phyloP scores from a whole-genome alignment of 805 yeast species.

The Lipomyces lipofer region DNA sequence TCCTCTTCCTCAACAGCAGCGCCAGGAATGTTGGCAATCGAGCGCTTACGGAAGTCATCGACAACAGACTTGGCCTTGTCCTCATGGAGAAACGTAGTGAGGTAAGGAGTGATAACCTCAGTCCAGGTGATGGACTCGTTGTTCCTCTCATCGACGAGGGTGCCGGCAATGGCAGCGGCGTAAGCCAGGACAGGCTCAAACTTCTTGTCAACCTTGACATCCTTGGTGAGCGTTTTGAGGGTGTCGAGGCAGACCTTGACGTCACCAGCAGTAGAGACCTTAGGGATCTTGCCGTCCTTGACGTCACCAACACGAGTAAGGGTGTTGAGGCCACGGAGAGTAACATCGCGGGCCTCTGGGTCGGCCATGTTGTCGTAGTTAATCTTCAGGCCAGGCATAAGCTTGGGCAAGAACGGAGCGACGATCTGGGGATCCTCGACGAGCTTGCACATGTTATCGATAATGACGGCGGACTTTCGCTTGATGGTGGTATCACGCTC shows the following conservation, averaged over 20 bases:
- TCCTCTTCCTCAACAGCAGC: constrained; percentile 87
- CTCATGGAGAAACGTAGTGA: constrained; percentile 95
- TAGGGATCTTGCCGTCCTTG: constrained; percentile 87
- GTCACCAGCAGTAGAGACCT: constrained; percentile 99
- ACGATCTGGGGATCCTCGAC: constrained; percentile 99
- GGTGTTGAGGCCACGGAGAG: constrained; percentile 94
- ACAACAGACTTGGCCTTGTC: constrained; percentile 83
- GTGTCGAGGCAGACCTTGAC: constrained; percentile 80
- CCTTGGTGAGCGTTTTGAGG: constrained; percentile 70
- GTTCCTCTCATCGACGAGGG: constrained; percentile 95
- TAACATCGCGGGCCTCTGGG: constrained; percentile 99
- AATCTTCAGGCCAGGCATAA: constrained; percentile 93
- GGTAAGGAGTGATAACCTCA: constrained; percentile 84
- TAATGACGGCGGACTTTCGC: constrained; percentile 99
- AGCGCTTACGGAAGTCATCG: constrained; percentile 92
- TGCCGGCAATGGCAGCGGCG: constrained; percentile 97
- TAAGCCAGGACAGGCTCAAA: constrained; percentile 76
- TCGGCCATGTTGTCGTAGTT: constrained; percentile 97
- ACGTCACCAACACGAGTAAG: constrained; percentile 99
- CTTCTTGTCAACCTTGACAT: constrained; percentile 62
- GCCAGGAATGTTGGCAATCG: constrained; percentile 97
- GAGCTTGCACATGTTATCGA: constrained; percentile 99
- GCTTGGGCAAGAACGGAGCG: constrained; percentile 96
- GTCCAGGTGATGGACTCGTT: constrained; percentile 92
- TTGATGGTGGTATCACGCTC: constrained; percentile 99